Percentiles rank a stretch among this genome's conserved stretches.
Evolutionary conservation across 1,284 basidiomycete genomes (phyloP).

Genomic region (Apiotrichum sp.): DNA sequence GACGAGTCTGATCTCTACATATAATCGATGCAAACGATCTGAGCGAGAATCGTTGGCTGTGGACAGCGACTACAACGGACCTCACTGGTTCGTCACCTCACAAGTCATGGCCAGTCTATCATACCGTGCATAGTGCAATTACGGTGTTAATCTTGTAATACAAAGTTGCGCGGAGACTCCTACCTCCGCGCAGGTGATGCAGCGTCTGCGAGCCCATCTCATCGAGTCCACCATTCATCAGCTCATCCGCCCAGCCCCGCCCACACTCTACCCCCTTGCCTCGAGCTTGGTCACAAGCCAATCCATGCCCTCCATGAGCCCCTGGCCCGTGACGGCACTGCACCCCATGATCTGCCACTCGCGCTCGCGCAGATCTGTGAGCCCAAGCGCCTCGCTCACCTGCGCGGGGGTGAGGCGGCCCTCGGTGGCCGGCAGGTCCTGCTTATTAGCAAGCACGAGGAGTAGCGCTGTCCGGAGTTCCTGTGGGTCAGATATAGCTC

Average conservation of each 20-base stretch:
- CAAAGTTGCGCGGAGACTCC: too few species aligned
- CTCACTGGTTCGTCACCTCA: not conserved
- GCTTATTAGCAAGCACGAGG: constrained; percentile 52
- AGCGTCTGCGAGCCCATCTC: not conserved
- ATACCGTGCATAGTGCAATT: not conserved
- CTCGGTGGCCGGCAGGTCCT: constrained; percentile 47
- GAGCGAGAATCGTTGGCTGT: too few species aligned
- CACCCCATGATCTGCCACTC: constrained; percentile 54
- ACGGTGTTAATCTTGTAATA: not conserved
- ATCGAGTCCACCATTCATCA: not conserved
- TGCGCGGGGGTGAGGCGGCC: constrained; percentile 48
- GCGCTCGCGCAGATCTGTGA: constrained; percentile 49
- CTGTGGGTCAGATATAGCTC: constrained; percentile 14
- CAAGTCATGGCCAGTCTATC: not conserved
- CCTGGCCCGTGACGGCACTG: constrained; percentile 47
- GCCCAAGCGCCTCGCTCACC: constrained; percentile 49
- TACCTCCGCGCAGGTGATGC: too few species aligned
- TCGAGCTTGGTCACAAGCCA: constrained; percentile 43
- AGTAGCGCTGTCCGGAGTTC: constrained; percentile 46
- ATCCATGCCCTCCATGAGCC: constrained; percentile 46
- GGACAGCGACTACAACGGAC: too few species aligned
- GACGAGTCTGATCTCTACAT: too few species aligned
- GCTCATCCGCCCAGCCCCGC: not conserved
- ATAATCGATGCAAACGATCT: too few species aligned
- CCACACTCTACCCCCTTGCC: not conserved